Base-by-base conservation (phyloP, 2,329 filamentous ascomycete species). In the Calonectria fujianensis region DNA sequence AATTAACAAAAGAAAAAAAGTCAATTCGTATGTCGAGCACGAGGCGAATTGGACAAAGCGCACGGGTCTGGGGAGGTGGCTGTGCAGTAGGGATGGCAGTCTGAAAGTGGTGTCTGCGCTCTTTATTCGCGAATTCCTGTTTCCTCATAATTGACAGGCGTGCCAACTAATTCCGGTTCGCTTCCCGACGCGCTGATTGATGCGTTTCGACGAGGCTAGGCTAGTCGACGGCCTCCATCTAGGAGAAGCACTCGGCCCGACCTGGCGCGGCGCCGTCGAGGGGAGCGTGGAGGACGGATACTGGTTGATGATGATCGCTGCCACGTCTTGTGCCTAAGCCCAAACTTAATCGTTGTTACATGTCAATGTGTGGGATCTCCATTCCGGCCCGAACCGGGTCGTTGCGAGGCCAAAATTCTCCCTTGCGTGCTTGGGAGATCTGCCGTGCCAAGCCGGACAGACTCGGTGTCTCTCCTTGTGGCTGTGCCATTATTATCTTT, bases 301-400 rank as follows among this genome's bases (percentile, higher is more conserved):
- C 35, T 37, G 35, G 35, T 37, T 32, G 6, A 32, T 32, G 13
- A 63, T 29, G 35, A 63, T 45, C 13, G 16, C 32, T 18, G 8
- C 7, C 35, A 27, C 41, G 20, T 10, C 24, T 31, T 20, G 13
- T 31, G 51, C 20, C 7, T 11, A 41, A 27, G 10, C 24, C 16
- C n/a, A 63, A 63, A 63, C 35, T 63, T 27, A 63, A 63, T 63
- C 37, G 37, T 29, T 29, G 20, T 20, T 54, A 20, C 14, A 41
- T 41, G 16, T 63, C 57, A 16, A 39, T 41, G 57, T 37, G n/a
- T 63, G 37, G n/a, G n/a, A 63, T 63, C 37, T 27, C 35, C 24
- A 39, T 39, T 41, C 57, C 57, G 57, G 57, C 57, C 57, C 57
- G 57, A 27, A 63, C 57, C 57, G 57, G 57, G 27, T 27, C 14